Evolutionary conservation across 2,329 filamentous ascomycete species (phyloP).

Genomic region (Cryphonectria carpinicola): DNA sequence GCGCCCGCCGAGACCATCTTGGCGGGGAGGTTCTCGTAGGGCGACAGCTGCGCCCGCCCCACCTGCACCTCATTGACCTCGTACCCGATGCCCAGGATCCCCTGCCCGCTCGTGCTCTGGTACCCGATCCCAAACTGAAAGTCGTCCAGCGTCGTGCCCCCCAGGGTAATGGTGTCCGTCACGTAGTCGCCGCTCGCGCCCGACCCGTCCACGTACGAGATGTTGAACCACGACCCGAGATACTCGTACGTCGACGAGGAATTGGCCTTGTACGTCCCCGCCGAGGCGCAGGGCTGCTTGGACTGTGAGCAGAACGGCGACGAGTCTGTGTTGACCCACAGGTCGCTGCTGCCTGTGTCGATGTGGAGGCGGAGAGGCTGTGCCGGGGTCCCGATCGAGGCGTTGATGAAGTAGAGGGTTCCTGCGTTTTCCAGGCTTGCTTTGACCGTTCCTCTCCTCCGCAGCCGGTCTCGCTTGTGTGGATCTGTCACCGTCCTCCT

Average conservation of each 20-base stretch:
- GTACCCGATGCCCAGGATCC: constrained; percentile 88
- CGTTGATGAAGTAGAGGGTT: constrained; percentile 68
- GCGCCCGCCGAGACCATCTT: constrained; percentile 63
- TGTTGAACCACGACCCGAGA: constrained; percentile 79
- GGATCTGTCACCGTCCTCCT: constrained; percentile 47
- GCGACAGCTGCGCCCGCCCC: constrained; percentile 52
- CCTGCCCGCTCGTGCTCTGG: constrained; percentile 61
- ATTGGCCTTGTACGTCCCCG: constrained; percentile 72
- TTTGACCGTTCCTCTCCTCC: constrained; percentile 49
- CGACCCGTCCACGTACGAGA: constrained; percentile 83
- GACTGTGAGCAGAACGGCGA: constrained; percentile 62
- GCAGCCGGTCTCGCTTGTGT: constrained; percentile 48
- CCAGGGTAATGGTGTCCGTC: constrained; percentile 70
- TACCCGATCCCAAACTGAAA: constrained; percentile 79
- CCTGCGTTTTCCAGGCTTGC: constrained; percentile 61
- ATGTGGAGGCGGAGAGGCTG: constrained; percentile 62
- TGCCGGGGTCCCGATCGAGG: constrained; percentile 63
- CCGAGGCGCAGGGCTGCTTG: constrained; percentile 57
- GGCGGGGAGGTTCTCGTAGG: constrained; percentile 72
- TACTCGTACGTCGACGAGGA: constrained; percentile 76
- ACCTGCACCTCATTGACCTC: constrained; percentile 76
- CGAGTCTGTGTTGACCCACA: constrained; percentile 69
- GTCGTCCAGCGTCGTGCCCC: constrained; percentile 52
- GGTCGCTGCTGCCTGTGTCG: constrained; percentile 71
- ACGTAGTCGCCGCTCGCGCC: constrained; percentile 80